These are phyloP conservation scores for Nymphaea colorata DNA, from an alignment of 164 flowering plant species.

Conservation along the genomic window DNA sequence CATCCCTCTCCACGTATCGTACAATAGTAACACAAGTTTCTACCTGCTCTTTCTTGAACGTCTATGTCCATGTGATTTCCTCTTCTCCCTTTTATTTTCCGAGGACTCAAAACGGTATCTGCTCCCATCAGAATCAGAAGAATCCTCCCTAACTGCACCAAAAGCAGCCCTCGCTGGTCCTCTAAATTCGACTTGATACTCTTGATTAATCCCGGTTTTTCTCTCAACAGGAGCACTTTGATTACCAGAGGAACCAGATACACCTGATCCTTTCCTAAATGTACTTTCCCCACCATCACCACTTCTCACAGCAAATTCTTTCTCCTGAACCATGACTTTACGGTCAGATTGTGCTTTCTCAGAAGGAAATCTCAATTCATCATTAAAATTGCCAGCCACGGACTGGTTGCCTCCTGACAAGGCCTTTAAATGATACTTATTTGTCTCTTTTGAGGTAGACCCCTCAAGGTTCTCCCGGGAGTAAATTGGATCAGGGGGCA, in stretches of 20 bases:
- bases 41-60: constrained; percentile 1
- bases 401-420: constrained; percentile 10
- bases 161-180: constrained; percentile 23
- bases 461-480: constrained; percentile 17
- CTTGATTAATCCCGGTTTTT: constrained; percentile 13
- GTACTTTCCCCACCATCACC: constrained; percentile 2
- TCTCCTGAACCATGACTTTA: not conserved
- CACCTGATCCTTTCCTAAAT: not conserved
- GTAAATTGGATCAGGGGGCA: constrained; percentile 55
- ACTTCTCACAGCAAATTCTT: constrained; percentile 3
- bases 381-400: constrained; percentile 2
- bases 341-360: constrained; percentile 5
- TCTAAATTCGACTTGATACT: constrained; percentile 9
- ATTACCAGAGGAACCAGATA: not conserved
- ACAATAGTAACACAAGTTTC: not conserved
- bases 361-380: constrained; percentile 2
- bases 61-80: constrained; percentile 15
- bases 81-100: constrained; percentile 29
- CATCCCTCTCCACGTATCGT: too few relatives aligned
- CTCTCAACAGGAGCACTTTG: constrained; percentile 4
- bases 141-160: constrained; percentile 33
- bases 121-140: constrained; percentile 6
- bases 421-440: constrained; percentile 3
- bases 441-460: constrained; percentile 18
- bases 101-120: constrained; percentile 30